Conservation (phyloP, 1,284 basidiomycete genomes). For the Flammula alnicola region DNA sequence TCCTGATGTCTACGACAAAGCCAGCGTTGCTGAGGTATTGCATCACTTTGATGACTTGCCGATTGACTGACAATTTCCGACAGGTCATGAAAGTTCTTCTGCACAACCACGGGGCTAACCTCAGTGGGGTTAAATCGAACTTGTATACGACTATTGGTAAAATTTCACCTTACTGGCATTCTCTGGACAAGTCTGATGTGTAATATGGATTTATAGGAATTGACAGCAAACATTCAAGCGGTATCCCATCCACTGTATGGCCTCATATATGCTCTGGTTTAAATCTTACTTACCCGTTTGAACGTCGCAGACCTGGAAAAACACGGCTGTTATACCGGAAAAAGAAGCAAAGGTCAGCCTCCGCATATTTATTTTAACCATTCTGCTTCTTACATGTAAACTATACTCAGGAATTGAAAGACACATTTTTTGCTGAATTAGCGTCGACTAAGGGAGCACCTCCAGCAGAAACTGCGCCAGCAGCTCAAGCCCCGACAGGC, state of each 20-base stretch:
- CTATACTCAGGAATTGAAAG: conserved; percentile 55
- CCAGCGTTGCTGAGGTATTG: conserved; percentile 55
- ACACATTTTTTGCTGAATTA: conserved; percentile 56
- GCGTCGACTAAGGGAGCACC: conserved; percentile 33
- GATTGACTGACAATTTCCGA: background rate
- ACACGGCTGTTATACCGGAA: conserved; percentile 58
- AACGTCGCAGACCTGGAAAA: conserved; percentile 73
- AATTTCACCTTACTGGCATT: conserved; percentile 8
- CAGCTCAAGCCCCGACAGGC: conserved; percentile 13
- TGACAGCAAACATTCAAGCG: conserved; percentile 76
- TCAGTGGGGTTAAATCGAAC: conserved; percentile 72
- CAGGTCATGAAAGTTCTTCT: conserved; percentile 74
- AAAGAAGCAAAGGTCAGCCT: conserved; percentile 59
- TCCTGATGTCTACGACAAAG: conserved; percentile 70
- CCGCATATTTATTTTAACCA: background rate
- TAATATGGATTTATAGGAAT: conserved; percentile 47
- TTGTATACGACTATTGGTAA: conserved; percentile 68
- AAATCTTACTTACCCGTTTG: too few species aligned
- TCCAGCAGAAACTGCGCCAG: conserved; percentile 16
- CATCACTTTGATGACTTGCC: background rate
- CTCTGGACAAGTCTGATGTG: background rate
- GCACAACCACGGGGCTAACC: conserved; percentile 62
- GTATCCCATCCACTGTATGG: conserved; percentile 69
- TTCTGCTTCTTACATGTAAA: background rate
- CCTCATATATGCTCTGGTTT: background rate